Evolutionary conservation across 2,329 filamentous ascomycete species (phyloP), one percentile per base, ranked within the genome.

Genomic region (Aspergillus fumigatiaffinis): DNA sequence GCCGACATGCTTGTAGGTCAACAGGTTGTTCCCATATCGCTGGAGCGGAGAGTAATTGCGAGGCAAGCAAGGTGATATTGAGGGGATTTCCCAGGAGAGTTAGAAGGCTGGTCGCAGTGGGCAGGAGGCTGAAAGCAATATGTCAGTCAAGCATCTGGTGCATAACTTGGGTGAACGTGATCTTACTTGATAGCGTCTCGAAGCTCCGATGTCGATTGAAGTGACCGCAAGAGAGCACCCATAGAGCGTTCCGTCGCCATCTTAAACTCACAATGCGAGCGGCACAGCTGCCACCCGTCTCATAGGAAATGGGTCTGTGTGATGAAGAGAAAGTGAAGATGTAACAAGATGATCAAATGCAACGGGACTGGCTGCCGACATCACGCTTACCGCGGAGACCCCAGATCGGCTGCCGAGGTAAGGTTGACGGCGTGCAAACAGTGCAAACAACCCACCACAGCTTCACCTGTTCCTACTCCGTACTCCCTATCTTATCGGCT

Each of bases 171-270:
- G 32, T 26, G 21, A 44, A 25, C 23, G 26, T 44, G 28, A 50
- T 55, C 73, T 62, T 75, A 86, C 85, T 80, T 78, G 57, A 81
- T 79, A 35, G 83, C 84, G 73, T 87, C 84, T 69, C 85, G 79
- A 58, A 82, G 79, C 51, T 81, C 78, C 2, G 83, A 79, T 50
- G 82, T 80, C 6, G 80, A 81, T 68, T 87, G 84, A 42, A 87
- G 74, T 32, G 84, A 84, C 60, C 84, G 78, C 63, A 88, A 70
- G 21, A 87, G 76, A 44, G 83, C 84, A 52, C 81, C 81, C 32
- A 87, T 69, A 49, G 86, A 82, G 64, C 84, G 79, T 72, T 87
- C 84, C 60, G 82, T 83, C 50, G 82, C 79, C 83, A 86, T 86
- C 7, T 53, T 63, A 35, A 28, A 35, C 52, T 20, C 46, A 29